Conservation (phyloP, 2,329 filamentous ascomycete genomes). For the Graphilbum ipis-grandicollis region DNA sequence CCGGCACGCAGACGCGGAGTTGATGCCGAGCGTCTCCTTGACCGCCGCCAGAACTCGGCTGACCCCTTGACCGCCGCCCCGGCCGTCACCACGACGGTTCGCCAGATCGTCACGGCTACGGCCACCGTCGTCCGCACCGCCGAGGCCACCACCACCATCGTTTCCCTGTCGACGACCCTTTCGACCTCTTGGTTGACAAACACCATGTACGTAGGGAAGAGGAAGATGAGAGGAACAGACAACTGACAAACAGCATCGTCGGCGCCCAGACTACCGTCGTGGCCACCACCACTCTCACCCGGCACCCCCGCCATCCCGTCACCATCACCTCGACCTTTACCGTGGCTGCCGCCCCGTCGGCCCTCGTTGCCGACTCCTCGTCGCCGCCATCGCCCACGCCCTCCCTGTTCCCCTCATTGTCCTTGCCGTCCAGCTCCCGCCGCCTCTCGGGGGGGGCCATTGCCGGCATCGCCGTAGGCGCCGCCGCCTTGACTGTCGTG, state of each 20-base stretch:
- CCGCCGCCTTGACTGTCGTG: slow-evolving; percentile 3
- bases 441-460: slow-evolving; percentile 7
- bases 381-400: not conserved
- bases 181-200: slow-evolving; percentile 5
- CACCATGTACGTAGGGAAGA: slow-evolving; percentile 7
- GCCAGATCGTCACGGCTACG: not conserved
- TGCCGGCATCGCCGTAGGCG: slow-evolving; percentile 10
- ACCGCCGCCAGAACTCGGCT: not conserved
- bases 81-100: not conserved
- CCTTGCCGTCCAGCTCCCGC: not conserved
- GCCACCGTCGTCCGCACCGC: not conserved
- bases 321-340: slow-evolving; percentile 8
- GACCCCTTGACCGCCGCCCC: slow-evolving; percentile 1
- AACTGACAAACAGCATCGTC: slow-evolving; percentile 7
- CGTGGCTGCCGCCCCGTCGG: slow-evolving; percentile 1
- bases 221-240: too few relatives aligned
- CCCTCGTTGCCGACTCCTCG: slow-evolving; percentile 1
- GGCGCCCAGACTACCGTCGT: slow-evolving; percentile 8
- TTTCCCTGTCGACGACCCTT: slow-evolving; percentile 1
- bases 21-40: not conserved
- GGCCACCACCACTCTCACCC: slow-evolving; percentile 9
- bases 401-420: too few relatives aligned
- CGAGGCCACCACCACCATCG: not conserved
- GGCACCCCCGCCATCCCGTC: slow-evolving; percentile 5
- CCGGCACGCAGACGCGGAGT: too few relatives aligned